phyloP scores from a whole-genome alignment of 2,329 filamentous ascomycete genomes.

The Cladosporium sp. region DNA sequence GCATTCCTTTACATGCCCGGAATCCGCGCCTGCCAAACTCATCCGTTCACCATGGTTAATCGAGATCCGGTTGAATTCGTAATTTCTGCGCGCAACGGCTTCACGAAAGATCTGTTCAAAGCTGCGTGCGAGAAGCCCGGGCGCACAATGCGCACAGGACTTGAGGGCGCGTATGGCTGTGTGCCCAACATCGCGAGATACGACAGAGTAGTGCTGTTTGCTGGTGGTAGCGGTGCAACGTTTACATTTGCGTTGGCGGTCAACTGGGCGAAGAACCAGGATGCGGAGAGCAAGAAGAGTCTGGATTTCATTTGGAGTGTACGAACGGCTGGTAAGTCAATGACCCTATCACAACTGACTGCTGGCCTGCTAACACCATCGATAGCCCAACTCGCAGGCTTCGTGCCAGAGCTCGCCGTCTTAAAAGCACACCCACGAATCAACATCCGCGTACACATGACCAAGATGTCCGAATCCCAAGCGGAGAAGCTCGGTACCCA shows the following conservation, averaged over 20 bases:
- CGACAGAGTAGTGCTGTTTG: conserved; percentile 59
- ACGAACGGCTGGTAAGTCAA: conserved; percentile 18
- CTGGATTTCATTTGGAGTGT: conserved; percentile 45
- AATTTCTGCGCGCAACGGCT: conserved; percentile 26
- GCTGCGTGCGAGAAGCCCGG: conserved; percentile 23
- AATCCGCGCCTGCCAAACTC: conserved; percentile 23
- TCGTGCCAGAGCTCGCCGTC: conserved; percentile 51
- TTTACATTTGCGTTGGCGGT: conserved; percentile 59
- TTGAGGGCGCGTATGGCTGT: conserved; percentile 35
- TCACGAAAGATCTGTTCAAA: conserved; percentile 26
- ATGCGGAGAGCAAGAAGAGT: conserved; percentile 47
- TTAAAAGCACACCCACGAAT: conserved; percentile 47
- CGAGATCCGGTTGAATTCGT: conserved; percentile 25
- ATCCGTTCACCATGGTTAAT: conserved; percentile 30
- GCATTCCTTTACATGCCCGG: conserved; percentile 30
- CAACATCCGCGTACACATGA: conserved; percentile 55
- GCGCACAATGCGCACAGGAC: conserved; percentile 20
- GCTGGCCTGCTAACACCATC: background rate
- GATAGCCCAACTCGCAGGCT: conserved; percentile 48
- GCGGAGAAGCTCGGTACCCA: background rate
- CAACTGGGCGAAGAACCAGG: conserved; percentile 39
- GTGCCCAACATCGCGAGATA: conserved; percentile 52
- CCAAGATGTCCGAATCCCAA: conserved; percentile 27
- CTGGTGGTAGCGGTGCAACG: conserved; percentile 61
- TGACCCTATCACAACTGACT: background rate